Base-by-base conservation (phyloP, 2,329 filamentous ascomycete genomes). In the Corinectria fuckeliana region DNA sequence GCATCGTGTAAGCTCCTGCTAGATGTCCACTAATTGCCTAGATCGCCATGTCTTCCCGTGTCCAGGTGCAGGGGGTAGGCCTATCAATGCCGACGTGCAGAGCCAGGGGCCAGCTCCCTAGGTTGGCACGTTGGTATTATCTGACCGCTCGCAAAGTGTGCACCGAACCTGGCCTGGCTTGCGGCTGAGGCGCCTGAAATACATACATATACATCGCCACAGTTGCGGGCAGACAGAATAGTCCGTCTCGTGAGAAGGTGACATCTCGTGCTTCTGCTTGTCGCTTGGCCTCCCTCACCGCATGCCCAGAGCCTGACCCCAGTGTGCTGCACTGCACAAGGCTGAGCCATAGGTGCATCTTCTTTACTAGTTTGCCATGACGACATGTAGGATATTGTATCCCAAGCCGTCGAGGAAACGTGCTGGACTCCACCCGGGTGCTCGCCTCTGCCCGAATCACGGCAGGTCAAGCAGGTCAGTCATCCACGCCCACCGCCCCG, bases 151-250 rank as follows among this genome's bases (percentile, higher is more conserved):
- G n/a, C 21, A 47, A 34, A 18, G 16, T 41, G 16, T 13, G 18
- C 21, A 20, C n/a, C n/a, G n/a, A n/a, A n/a, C 30, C 30, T 34
- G 39, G 39, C 41, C n/a, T 21, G 30, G 21, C 23, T 39, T 54
- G 50, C 50, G 50, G 50, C 50, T 54, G 38, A 44, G 34, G 49
- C 38, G 25, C n/a, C n/a, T 26, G 20, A 45, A n/a, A n/a, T n/a
- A n/a, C n/a, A n/a, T n/a, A n/a, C n/a, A n/a, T n/a, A 45, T 45
- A 16, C 25, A 18, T 45, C 18, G 42, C 25, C 42, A 45, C 42
- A 14, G 10, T 28, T 16, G 10, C 42, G n/a, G 23, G 25, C 9
- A 28, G 42, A 18, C 9, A 18, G 9, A 9, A 18, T 18, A 5
- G n/a, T n/a, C 14, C 25, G n/a, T n/a, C 14, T 44, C 20, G 41